Percentiles rank a stretch among this genome's conserved stretches.
Evolutionary conservation across 305 asterid species (phyloP).

Genomic region (Andrographis paniculata): DNA sequence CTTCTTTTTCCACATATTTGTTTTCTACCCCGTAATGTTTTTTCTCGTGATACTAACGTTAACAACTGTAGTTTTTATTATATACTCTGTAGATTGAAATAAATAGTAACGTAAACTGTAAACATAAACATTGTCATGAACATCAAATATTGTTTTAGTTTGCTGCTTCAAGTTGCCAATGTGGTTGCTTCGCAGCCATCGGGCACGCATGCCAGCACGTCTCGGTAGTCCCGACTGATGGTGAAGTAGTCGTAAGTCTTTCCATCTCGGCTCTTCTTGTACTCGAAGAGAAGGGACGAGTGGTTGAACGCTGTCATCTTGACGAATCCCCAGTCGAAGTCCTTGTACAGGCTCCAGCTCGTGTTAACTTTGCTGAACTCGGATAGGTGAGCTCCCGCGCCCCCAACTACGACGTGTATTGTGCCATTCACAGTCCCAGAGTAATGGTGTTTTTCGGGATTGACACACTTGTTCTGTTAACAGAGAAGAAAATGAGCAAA

Average conservation of each 20-base stretch:
- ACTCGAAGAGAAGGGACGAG: conserved; percentile 60
- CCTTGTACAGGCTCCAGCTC: conserved; percentile 60
- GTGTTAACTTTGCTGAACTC: conserved; percentile 42
- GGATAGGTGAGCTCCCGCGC: conserved; percentile 68
- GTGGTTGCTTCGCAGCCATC: conserved; percentile 66
- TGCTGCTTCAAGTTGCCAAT: conserved; percentile 36
- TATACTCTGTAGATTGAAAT: no score
- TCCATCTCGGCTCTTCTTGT: conserved; percentile 73
- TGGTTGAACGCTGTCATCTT: conserved; percentile 66
- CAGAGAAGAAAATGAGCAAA: conserved; percentile 2
- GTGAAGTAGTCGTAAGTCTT: conserved; percentile 75
- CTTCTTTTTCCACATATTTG: not conserved
- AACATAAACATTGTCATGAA: no score
- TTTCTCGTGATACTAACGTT: no score
- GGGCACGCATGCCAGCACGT: conserved; percentile 68
- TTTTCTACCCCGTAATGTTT: no score
- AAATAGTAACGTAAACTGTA: no score
- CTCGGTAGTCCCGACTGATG: conserved; percentile 63
- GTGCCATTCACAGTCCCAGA: conserved; percentile 64
- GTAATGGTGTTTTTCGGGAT: conserved; percentile 39
- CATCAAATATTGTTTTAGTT: no score
- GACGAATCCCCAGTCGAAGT: conserved; percentile 63
- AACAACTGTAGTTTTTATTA: no score
- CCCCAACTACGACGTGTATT: conserved; percentile 79
- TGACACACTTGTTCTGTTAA: conserved; percentile 66